Evolutionary conservation across 495 filamentous ascomycete species (phyloP).

Genomic region (Lichenothelia convexa): DNA sequence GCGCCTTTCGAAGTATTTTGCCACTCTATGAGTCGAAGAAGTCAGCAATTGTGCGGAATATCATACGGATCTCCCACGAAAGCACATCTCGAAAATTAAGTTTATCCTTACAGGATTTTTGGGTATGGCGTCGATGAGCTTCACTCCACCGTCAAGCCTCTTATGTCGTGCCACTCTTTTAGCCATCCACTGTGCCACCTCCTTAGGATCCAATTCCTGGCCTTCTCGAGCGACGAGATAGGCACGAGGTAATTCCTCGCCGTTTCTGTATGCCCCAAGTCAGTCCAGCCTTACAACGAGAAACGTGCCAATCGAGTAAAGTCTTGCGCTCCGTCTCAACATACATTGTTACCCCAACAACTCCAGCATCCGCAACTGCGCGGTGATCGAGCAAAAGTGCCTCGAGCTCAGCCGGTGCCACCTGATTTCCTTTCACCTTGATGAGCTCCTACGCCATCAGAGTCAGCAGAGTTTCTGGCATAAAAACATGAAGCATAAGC

Average conservation of each 20-base stretch:
- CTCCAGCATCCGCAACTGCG: conserved; percentile 18
- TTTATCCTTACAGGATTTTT: conserved; percentile 20
- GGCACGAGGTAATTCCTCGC: conserved; percentile 20
- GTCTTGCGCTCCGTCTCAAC: too few species aligned
- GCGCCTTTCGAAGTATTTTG: conserved; percentile 19
- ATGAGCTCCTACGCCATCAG: conserved; percentile 16
- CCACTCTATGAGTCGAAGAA: too few species aligned
- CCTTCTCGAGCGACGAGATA: conserved; percentile 16
- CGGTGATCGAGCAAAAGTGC: conserved; percentile 22
- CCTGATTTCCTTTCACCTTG: conserved; percentile 23
- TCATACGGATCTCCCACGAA: background rate
- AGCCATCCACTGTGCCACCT: conserved; percentile 16
- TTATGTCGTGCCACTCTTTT: conserved; percentile 16
- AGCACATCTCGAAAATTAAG: background rate
- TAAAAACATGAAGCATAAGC: background rate
- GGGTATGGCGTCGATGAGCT: conserved; percentile 18
- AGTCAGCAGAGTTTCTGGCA: background rate
- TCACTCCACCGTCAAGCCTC: conserved; percentile 18
- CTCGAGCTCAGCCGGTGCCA: conserved; percentile 24
- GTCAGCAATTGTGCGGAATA: too few species aligned
- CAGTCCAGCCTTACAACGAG: background rate
- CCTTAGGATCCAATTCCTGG: conserved; percentile 9
- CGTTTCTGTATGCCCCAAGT: conserved; percentile 10
- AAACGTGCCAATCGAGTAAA: too few species aligned
- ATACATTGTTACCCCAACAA: conserved; percentile 20